Conservation (phyloP, 768 basidiomycete species). For the Vararia minispora region DNA sequence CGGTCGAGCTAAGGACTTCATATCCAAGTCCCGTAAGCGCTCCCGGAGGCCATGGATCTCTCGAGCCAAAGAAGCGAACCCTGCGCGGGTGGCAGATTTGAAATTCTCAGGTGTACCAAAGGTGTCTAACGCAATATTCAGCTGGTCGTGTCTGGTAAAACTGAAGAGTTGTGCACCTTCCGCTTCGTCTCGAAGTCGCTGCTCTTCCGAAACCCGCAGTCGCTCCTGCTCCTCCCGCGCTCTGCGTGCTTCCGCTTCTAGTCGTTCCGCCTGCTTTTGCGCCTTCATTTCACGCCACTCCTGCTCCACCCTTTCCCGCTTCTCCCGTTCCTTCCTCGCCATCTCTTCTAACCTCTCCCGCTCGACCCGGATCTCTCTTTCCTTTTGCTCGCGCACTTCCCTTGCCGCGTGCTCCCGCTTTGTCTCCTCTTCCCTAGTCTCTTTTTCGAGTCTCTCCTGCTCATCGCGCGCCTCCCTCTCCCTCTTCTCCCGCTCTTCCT, state of each 20-base stretch:
- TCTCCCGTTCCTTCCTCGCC: constrained; percentile 9
- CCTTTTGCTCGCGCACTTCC: constrained; percentile 13
- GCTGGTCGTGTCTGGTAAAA: not conserved
- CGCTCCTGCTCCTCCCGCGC: not conserved
- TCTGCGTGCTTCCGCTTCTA: constrained; percentile 12
- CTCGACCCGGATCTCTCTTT: constrained; percentile 11
- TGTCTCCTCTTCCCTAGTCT: constrained; percentile 9
- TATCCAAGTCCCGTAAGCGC: constrained; percentile 47
- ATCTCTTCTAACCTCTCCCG: constrained; percentile 9
- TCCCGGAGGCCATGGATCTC: constrained; percentile 45
- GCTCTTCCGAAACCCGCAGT: not conserved
- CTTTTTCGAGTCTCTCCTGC: constrained; percentile 16
- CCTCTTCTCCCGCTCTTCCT: constrained; percentile 14
- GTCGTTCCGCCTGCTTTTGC: constrained; percentile 11
- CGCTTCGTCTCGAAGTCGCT: constrained; percentile 1
- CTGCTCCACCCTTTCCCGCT: constrained; percentile 19
- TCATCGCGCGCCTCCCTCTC: constrained; percentile 23
- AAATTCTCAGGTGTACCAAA: constrained; percentile 5
- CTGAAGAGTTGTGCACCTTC: not conserved
- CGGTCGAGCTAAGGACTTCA: constrained; percentile 43
- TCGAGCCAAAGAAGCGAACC: constrained; percentile 22
- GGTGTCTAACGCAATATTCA: not conserved
- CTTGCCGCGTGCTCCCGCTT: constrained; percentile 14
- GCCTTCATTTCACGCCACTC: constrained; percentile 15
- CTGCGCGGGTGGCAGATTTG: no score